Base-by-base conservation (phyloP, 768 basidiomycete genomes). In the Tremella mesenterica region DNA sequence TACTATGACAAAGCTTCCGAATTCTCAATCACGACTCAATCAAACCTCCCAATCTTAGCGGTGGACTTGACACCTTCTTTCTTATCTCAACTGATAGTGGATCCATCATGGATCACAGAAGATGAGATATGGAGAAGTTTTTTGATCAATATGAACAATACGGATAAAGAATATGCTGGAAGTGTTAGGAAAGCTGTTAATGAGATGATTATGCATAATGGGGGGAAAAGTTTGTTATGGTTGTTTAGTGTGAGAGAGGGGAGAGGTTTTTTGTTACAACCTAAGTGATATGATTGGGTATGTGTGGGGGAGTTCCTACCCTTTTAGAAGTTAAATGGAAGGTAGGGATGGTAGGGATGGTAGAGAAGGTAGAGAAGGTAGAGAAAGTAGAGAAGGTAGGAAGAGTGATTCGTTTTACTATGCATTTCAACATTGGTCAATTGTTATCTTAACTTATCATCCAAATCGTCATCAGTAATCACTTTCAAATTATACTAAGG, bases 51-150 rank as follows among this genome's bases (percentile, higher is more conserved):
- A 7, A 56, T 73, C n/a, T 46, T 65, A 13, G 71, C 60, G n/a
- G 50, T 73, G 18, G 71, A 73, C 44, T 45, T 70, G 2, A 53
- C 65, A 9, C 50, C 53, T 7, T 9, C 50, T 0, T 36, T 64
- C 20, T 47, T 73, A 10, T 59, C 65, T 23, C 61, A 65, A 18
- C 51, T 73, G 49, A 53, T 59, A 12, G 50, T 68, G 12, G 56
- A 66, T 38, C 31, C 58, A 3, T 25, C 52, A 20, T 71, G 71
- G 64, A 28, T 70, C 9, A 46, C 28, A 2, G 71, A 73, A 16
- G 71, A 73, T 28, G 71, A 70, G 34, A 39, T 51, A 2, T 70
- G 69, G 67, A 44, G 64, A 25, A 25, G 34, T 3, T 18, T 66
- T 3, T 26, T 65, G 31, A 49, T 57, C 2, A 49, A 30, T 20